Evolutionary conservation across 2,329 filamentous ascomycete genomes (phyloP), one percentile per base, ranked within the genome.

Genomic region (Diplodia seriata): DNA sequence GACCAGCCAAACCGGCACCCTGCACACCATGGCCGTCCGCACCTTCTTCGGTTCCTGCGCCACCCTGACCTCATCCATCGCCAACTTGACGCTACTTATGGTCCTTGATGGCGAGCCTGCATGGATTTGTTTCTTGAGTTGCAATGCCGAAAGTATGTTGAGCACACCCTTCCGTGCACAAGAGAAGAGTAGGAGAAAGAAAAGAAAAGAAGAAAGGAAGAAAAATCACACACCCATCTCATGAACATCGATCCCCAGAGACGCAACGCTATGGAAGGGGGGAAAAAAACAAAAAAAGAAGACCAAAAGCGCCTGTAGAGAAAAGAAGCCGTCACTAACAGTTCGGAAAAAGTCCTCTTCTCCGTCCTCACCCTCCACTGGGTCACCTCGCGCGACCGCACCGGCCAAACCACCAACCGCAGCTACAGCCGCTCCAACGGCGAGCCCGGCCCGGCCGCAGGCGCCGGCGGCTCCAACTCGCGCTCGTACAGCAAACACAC

Each of bases 11-110:
- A 63, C 23, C 29, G 20, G 26, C 11, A 26, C 31, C 12, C 56
- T 61, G 15, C 59, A 49, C 47, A 63, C 59, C 59, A 63, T 63
- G 59, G 59, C 59, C 29, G 43, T 63, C 59, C 59, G 59, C 31
- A 59, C 53, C 14, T 59, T 56, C 53, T n/a, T 67, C 64, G 64
- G 64, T 8, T 56, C 49, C 64, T 54, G 40, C 50, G 26, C 31
- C 15, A 55, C 64, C 26, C 54, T 67, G 18, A 29, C 43, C 23
- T 50, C 64, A 5, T 55, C 53, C 36, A 23, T 55, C 40, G 38
- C 40, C 15, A 67, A 67, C 12, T 36, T 56, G n/a, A 50, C 43
- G 15, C 9, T 67, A 6, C 51, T 67, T 23, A 38, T 59, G 53
- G 38, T 38, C 18, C 64, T 67, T 12, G 43, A 57, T 12, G 64